Conservation (phyloP, 257 asterid genomes). For the Jasminum sambac region DNA sequence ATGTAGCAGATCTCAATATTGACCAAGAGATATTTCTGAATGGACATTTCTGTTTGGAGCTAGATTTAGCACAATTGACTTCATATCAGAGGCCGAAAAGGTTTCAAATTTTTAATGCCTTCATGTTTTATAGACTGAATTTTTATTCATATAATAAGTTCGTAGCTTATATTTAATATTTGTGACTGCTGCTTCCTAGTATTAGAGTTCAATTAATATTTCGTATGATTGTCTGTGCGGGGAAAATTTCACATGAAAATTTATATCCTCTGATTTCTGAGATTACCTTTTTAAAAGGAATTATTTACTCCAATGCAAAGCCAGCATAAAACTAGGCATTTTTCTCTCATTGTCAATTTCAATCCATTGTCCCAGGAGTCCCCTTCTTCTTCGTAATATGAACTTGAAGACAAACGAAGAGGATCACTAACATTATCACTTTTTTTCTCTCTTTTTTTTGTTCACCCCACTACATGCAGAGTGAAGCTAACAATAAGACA, state of each 20-base stretch:
- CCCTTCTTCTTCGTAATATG: neutral
- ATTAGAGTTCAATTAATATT: neutral
- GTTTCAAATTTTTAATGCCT: neutral
- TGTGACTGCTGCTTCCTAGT: neutral
- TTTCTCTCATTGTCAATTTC: neutral
- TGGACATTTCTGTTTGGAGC: neutral
- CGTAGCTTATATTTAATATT: neutral
- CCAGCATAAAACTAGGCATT: neutral
- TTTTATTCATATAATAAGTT: neutral
- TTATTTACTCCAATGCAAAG: neutral
- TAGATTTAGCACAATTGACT: conserved; percentile 1
- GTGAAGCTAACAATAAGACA: conserved; percentile 30
- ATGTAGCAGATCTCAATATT: neutral
- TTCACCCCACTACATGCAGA: conserved; percentile 53
- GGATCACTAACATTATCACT: conserved; percentile 12
- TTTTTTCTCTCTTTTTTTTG: no score
- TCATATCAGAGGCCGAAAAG: neutral
- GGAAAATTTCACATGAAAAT: neutral
- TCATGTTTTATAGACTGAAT: neutral
- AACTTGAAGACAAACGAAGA: neutral
- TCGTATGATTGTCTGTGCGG: neutral
- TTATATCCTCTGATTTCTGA: neutral
- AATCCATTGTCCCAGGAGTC: neutral
- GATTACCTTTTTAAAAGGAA: neutral
- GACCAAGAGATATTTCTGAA: neutral